Evolutionary conservation across 441 rosid species (phyloP).

Genomic region (Adansonia gregorii): DNA sequence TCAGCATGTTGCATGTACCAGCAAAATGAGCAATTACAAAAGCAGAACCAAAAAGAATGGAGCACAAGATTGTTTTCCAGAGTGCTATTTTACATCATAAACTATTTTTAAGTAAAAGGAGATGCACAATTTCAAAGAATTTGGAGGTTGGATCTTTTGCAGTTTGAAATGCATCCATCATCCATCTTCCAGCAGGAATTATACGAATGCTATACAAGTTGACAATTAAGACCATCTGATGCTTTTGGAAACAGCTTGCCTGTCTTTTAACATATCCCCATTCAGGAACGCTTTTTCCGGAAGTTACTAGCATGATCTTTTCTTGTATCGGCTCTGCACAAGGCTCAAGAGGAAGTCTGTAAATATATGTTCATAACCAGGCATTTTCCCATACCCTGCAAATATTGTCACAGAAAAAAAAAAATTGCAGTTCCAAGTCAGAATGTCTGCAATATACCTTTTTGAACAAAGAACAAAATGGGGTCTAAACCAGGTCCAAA

Average conservation of each 20-base stretch:
- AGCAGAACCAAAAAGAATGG: background rate
- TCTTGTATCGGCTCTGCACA: slow-evolving; percentile 56
- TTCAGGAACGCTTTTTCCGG: background rate
- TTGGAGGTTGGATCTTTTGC: slow-evolving; percentile 30
- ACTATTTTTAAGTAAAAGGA: background rate
- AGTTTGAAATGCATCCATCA: slow-evolving; percentile 19
- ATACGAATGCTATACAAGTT: background rate
- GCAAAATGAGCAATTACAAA: background rate
- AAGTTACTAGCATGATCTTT: slow-evolving; percentile 35
- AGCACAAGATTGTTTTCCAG: slow-evolving; percentile 19
- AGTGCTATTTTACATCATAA: slow-evolving; percentile 16
- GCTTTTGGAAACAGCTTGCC: no score
- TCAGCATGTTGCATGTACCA: background rate
- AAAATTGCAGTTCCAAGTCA: background rate
- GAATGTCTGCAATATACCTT: background rate
- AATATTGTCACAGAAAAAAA: slow-evolving; percentile 13
- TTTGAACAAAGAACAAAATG: background rate
- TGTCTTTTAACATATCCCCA: no score
- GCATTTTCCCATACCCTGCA: slow-evolving; percentile 73
- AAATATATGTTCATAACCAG: slow-evolving; percentile 62
- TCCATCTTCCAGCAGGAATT: slow-evolving; percentile 29
- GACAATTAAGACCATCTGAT: no score
- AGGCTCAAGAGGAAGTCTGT: slow-evolving; percentile 60
- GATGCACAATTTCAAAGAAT: slow-evolving; percentile 29
- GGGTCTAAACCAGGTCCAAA: background rate